Conservation (phyloP, 1,284 basidiomycete species). For the Ceratobasidium sp. region DNA sequence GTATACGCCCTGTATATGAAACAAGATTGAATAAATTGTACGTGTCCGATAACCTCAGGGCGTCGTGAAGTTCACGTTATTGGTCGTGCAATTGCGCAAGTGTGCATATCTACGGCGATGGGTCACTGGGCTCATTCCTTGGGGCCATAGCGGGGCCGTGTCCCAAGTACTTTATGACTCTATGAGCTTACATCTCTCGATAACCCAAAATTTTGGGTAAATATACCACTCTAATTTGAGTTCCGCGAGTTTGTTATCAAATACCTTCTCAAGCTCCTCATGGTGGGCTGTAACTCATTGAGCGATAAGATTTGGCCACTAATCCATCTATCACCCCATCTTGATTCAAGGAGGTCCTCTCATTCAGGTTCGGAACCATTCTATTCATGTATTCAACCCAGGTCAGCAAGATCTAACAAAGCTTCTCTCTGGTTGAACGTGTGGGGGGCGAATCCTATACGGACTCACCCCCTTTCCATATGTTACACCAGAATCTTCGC, state of each 20-base stretch:
- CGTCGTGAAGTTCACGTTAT: background rate
- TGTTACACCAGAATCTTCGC: constrained; percentile 16
- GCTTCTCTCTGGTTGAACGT: background rate
- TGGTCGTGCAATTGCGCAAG: background rate
- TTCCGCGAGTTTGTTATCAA: background rate
- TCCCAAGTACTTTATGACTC: too few relatives aligned
- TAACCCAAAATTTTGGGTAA: background rate
- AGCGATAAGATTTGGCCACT: background rate
- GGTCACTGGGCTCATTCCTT: background rate
- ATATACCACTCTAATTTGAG: background rate
- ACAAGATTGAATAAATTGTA: background rate
- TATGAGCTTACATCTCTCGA: background rate
- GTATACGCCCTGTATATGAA: background rate
- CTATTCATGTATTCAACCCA: background rate
- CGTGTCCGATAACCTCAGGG: background rate
- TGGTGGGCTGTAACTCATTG: background rate
- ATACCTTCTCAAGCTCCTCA: background rate
- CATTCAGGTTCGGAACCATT: background rate
- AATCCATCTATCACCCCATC: background rate
- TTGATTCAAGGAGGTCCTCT: background rate
- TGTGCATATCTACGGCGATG: background rate
- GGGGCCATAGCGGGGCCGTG: background rate
- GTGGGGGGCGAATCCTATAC: background rate
- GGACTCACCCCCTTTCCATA: background rate
- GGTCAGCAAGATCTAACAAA: background rate